Base-by-base conservation (phyloP, 192 early-diverging fungal species). In the Dimargaris verticillata region DNA sequence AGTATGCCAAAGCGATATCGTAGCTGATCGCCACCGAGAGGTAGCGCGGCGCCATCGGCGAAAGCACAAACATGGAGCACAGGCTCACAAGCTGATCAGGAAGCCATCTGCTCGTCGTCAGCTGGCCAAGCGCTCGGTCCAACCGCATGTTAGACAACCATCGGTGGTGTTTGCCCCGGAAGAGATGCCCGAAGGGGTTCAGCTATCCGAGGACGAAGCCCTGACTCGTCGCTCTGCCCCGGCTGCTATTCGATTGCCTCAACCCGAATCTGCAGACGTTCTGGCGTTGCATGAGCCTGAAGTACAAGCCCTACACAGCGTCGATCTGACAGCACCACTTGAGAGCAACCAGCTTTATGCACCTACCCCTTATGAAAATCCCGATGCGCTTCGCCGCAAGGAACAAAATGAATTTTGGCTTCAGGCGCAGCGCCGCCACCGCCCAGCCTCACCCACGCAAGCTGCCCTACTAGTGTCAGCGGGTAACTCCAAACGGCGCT, bases 1-100 rank as follows among this genome's bases (percentile, higher is more conserved):
- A 59, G 64, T 44, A 59, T 67, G 14, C 48, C 69, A 50, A 42
- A 62, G 41, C 29, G 51, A 52, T 42, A 52, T 60, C 6, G 26
- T 55, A 17, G 53, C 48, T 17, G 15, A 52, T 20, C 44, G 45
- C 0, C 59, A 54, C 25, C n/a, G 18, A 17, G 9, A 55, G 53
- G 25, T 28, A 25, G 28, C n/a, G 33, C 53, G 53, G 17, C 28
- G 20, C 44, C 28, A 17, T 63, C 45, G 60, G 24, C 42, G 33
- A 29, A 48, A 18, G 28, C 41, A 47, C 17, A 51, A 51, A 3
- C 33, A 38, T 7, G 33, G 7, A 7, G 33, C 33, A 38, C 33
- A 38, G 33, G 7, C 33, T 2, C 33, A 38, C 33, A 38, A 38
- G 33, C 33, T 38, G 33, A 38, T n/a, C n/a, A n/a, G n/a, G n/a